Evolutionary conservation across 148 eudicot species (phyloP), one percentile per base, ranked within the genome.

Genomic region (Vaccinium myrtillus): DNA sequence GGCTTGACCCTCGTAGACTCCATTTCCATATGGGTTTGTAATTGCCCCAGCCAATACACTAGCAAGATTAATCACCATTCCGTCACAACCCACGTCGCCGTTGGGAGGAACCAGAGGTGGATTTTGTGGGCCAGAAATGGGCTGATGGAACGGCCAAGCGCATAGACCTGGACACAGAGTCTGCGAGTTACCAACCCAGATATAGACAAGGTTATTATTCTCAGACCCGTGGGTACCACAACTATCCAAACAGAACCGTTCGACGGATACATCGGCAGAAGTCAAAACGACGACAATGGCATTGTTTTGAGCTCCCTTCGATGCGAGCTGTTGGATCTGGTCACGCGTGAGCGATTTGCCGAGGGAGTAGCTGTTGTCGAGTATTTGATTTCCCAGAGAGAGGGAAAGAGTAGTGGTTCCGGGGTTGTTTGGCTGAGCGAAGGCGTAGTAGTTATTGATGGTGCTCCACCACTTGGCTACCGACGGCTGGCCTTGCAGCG

Each of bases 21-120:
- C 92, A 48, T 85, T 81, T 46, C 92, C 92, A 46, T 51, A 90
- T 9, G 92, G 92, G 87, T 90, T 88, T 0, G 90, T 88, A 1
- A 76, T 86, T 0, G 88, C 85, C 27, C 81, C 90, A 0, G 88
- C 88, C 14, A 90, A 4, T 23, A 90, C 54, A 49, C 71, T 61
- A 1, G 86, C 91, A 79, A 88, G 43, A 85, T 90, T 90, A 8
- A 90, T 90, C 2, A 86, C 87, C 85, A 90, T 79, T 0, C 91
- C 91, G 39, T 87, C 91, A 30, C 84, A 32, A 25, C 91, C 91
- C 39, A 87, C 83, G 25, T 89, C 91, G 27, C 69, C 76, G 73
- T 89, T 89, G 18, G 90, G 90, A 5, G 90, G 81, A 6, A 86
- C 86, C 55, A 89, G 23, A 0, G 91, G 84, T 4, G 90, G 82